These are phyloP conservation scores for Diaporthe vexans DNA, from an alignment of 2,329 filamentous ascomycete species.

Conservation along the genomic window DNA sequence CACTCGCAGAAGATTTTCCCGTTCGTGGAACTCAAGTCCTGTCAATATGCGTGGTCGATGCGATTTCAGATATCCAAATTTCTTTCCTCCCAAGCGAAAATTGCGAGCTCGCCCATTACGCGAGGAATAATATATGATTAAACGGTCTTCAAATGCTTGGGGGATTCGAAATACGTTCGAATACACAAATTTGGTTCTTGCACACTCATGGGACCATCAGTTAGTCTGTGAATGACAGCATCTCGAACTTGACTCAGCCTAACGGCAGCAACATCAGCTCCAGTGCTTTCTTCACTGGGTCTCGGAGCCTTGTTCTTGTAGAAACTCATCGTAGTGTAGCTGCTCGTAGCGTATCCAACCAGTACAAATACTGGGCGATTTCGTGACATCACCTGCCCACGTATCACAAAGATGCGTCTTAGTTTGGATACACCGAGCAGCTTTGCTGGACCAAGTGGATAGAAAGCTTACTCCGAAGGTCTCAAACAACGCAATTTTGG, in stretches of 20 bases:
- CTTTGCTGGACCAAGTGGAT: neutral
- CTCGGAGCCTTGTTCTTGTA: too few relatives aligned
- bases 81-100: neutral
- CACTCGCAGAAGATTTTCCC: neutral
- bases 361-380: neutral
- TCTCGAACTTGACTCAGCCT: neutral
- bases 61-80: neutral
- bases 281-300: neutral
- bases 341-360: too few relatives aligned
- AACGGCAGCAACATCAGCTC: neutral
- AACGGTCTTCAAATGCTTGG: neutral
- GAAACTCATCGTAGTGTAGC: neutral
- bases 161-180: too few relatives aligned
- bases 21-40: neutral
- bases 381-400: too few relatives aligned
- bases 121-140: neutral
- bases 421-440: neutral
- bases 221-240: neutral
- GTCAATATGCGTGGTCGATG: neutral
- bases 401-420: too few relatives aligned
- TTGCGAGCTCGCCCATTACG: neutral
- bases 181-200: neutral
- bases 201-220: neutral
- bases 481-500: neutral
- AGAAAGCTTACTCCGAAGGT: neutral